Evolutionary conservation across 2,329 filamentous ascomycete genomes (phyloP).

Genomic region (Paracoccidioides brasiliensis): DNA sequence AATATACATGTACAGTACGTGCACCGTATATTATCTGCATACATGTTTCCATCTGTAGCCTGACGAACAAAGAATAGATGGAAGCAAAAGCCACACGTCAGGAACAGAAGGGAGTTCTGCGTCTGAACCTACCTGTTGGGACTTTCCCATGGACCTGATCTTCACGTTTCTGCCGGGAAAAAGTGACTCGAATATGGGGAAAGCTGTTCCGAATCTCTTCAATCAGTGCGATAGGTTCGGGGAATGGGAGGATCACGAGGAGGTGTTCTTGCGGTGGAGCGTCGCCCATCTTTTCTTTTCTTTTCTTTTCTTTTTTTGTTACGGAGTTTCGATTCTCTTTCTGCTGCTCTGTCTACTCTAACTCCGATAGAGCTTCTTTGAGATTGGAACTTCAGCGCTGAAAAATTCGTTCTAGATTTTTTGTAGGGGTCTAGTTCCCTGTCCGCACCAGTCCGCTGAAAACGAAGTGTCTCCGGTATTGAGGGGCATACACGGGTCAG

Average conservation of each 20-base stretch:
- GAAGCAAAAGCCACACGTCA: neutral
- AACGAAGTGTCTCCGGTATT: too few species aligned
- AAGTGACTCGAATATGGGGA: slow-evolving; percentile 35
- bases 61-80: neutral
- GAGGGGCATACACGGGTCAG: too few species aligned
- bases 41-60: neutral
- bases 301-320: too few species aligned
- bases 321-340: too few species aligned
- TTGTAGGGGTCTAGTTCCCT: too few species aligned
- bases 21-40: neutral
- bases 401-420: too few species aligned
- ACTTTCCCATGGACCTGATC: slow-evolving; percentile 7
- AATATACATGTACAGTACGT: too few species aligned
- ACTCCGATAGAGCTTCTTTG: too few species aligned
- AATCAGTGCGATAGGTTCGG: slow-evolving; percentile 28
- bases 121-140: slow-evolving; percentile 5
- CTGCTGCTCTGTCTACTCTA: too few species aligned
- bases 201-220: slow-evolving; percentile 29
- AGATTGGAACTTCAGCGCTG: too few species aligned
- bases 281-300: slow-evolving; percentile 3
- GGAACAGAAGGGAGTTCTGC: neutral
- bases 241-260: slow-evolving; percentile 31
- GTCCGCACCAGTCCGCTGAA: too few species aligned
- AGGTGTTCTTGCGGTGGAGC: slow-evolving; percentile 23
- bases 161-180: slow-evolving; percentile 18